Percentiles rank a stretch among this genome's conserved stretches.
Evolutionary conservation across 2,329 filamentous ascomycete genomes (phyloP).

Genomic region (Sporothrix mexicana): DNA sequence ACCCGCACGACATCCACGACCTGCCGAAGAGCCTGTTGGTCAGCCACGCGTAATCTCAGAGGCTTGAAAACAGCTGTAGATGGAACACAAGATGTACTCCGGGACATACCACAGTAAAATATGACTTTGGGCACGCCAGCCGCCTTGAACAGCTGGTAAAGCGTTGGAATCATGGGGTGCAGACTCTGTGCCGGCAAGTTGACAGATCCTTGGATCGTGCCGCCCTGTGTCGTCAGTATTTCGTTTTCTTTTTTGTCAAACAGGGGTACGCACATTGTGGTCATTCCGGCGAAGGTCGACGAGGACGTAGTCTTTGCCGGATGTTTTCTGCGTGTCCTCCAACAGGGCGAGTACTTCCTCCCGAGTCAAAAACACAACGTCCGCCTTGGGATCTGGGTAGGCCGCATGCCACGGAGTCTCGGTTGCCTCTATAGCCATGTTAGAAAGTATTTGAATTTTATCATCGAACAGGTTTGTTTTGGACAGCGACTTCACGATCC

Average conservation of each 20-base stretch:
- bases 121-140: conserved; percentile 51
- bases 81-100: too few species aligned
- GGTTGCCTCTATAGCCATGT: neutral
- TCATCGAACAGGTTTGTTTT: neutral
- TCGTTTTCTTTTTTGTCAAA: too few species aligned
- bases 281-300: conserved; percentile 53
- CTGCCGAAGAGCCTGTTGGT: conserved; percentile 57
- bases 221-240: conserved; percentile 49
- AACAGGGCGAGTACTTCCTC: conserved; percentile 4
- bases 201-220: conserved; percentile 60
- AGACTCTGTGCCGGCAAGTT: conserved; percentile 58
- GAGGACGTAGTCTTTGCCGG: conserved; percentile 44
- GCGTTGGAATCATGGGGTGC: conserved; percentile 49
- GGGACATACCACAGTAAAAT: conserved; percentile 56
- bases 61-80: too few species aligned
- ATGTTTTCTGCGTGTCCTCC: neutral
- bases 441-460: neutral
- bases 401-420: conserved; percentile 29
- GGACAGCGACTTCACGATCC: too few species aligned
- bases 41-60: neutral
- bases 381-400: conserved; percentile 28
- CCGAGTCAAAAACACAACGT: neutral
- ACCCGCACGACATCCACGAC: conserved; percentile 60
- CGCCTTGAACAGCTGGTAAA: conserved; percentile 52
- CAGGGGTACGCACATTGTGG: conserved; percentile 49